Evolutionary conservation across 1,284 basidiomycete genomes (phyloP).

Genomic region (Cutaneotrichosporon arboriforme): DNA sequence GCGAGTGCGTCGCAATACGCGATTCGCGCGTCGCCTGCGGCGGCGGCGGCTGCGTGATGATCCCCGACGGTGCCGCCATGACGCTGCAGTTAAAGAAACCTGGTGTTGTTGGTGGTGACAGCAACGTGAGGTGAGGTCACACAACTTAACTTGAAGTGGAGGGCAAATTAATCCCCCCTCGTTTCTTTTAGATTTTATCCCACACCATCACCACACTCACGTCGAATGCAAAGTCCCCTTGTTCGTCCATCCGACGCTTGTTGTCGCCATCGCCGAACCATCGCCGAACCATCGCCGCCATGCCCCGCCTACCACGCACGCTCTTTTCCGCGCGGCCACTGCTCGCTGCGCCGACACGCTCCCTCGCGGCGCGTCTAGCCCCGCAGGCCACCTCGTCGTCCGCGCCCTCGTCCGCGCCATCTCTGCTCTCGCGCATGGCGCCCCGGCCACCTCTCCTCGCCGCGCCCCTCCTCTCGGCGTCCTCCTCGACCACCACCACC

Average conservation of each 20-base stretch:
- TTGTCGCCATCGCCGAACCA: neutral
- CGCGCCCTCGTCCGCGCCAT: constrained; percentile 1
- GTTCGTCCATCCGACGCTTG: neutral
- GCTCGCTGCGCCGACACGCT: constrained; percentile 2
- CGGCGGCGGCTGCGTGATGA: constrained; percentile 44
- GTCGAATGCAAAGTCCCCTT: neutral
- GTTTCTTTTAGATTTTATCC: constrained; percentile 19
- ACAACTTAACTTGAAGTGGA: constrained; percentile 2
- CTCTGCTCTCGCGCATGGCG: constrained; percentile 5
- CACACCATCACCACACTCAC: neutral
- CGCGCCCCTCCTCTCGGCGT: constrained; percentile 2
- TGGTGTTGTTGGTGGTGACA: neutral
- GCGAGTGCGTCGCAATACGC: constrained; percentile 47
- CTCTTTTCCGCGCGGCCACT: constrained; percentile 1
- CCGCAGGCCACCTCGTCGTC: constrained; percentile 1
- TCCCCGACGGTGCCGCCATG: constrained; percentile 19
- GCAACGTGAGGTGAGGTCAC: neutral
- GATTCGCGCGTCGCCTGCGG: constrained; percentile 44
- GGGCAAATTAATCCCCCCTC: constrained; percentile 6
- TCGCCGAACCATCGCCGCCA: neutral
- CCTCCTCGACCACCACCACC: no score
- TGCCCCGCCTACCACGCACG: constrained; percentile 15
- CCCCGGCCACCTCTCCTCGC: constrained; percentile 2
- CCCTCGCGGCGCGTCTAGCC: constrained; percentile 5
- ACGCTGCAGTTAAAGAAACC: neutral